Evolutionary conservation across 768 basidiomycete species (phyloP).

Genomic region (Tulasnella sp.): DNA sequence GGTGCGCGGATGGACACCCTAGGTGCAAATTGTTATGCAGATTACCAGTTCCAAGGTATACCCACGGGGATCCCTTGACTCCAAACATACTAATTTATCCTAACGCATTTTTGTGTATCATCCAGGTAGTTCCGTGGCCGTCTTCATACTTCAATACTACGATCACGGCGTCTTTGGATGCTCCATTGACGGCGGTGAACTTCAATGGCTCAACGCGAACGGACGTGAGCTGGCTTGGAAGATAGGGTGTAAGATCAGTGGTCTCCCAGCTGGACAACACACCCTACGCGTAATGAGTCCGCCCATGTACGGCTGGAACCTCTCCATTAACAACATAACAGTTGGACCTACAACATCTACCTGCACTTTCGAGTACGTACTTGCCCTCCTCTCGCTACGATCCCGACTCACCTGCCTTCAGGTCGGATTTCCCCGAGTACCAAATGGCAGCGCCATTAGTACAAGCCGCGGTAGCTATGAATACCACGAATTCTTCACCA

Average conservation of each 20-base stretch:
- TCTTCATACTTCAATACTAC: neutral
- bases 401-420: no score
- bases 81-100: no score
- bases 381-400: no score
- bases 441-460: no score
- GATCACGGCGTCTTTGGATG: constrained; percentile 6
- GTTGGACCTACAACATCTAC: neutral
- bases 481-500: no score
- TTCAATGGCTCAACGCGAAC: constrained; percentile 8
- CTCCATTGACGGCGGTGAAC: neutral
- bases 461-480: no score
- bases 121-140: neutral
- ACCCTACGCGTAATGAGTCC: neutral
- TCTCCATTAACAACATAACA: neutral
- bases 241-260: neutral
- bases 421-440: no score
- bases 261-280: neutral
- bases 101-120: no score
- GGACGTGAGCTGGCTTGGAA: neutral
- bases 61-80: no score
- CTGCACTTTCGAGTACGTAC: neutral
- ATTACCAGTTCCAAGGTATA: no score
- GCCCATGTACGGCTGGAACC: neutral
- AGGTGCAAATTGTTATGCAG: no score
- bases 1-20: no score